phyloP scores from a whole-genome alignment of 192 early-diverging fungal species.

The Chytriomyces sp. region DNA sequence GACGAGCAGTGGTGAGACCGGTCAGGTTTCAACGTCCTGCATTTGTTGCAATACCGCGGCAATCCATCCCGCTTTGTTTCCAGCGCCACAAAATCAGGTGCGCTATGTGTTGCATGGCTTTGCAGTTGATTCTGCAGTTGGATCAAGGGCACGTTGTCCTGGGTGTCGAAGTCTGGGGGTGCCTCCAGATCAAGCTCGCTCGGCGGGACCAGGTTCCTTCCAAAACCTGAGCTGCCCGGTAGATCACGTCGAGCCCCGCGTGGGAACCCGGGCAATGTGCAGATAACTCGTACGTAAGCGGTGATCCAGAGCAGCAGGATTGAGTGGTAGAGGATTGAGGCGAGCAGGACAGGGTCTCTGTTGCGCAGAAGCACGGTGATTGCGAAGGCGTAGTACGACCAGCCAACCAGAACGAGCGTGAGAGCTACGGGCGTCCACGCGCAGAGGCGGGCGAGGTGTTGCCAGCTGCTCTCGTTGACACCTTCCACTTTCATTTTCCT shows the following conservation, averaged over 20 bases:
- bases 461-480: no score
- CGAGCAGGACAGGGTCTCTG: neutral
- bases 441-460: neutral
- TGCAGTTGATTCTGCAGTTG: neutral
- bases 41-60: slow-evolving; percentile 50
- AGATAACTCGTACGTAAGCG: slow-evolving; percentile 5
- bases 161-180: neutral
- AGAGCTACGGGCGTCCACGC: neutral
- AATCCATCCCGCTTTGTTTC: slow-evolving; percentile 48
- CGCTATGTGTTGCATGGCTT: neutral
- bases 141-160: neutral
- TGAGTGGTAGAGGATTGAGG: neutral
- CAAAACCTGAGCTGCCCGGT: no score
- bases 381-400: slow-evolving; percentile 25
- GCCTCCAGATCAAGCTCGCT: neutral
- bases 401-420: slow-evolving; percentile 6
- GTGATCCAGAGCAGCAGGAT: slow-evolving; percentile 10
- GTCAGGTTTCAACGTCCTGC: slow-evolving; percentile 50
- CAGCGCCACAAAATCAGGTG: slow-evolving; percentile 25
- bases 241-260: neutral
- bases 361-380: neutral
- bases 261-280: slow-evolving; percentile 14
- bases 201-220: no score
- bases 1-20: slow-evolving; percentile 53
- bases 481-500: no score